A percentile compares a stretch with the other conserved stretches of the same genome.
These are phyloP conservation scores for Fusarium sp. DNA, from an alignment of 2,329 filamentous ascomycete species.

Conservation along the genomic window DNA sequence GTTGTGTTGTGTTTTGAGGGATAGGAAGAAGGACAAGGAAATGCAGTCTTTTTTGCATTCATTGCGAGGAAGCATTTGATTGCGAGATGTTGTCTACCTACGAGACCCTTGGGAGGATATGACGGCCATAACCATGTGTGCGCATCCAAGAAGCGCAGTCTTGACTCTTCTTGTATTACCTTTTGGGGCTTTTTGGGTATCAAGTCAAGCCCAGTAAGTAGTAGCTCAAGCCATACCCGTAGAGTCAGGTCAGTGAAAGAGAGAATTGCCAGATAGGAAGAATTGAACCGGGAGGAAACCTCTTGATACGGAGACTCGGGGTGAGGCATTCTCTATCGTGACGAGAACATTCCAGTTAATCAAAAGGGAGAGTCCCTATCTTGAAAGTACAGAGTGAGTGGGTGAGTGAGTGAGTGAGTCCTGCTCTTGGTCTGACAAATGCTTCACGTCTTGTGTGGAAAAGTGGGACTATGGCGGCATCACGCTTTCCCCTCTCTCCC, in stretches of 20 bases:
- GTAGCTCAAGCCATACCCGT: conserved; percentile 5
- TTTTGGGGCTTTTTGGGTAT: background rate
- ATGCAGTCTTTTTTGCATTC: conserved; percentile 34
- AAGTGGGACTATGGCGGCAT: conserved; percentile 44
- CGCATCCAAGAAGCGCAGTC: background rate
- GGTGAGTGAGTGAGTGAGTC: background rate
- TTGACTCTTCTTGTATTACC: background rate
- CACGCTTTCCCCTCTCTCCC: conserved; percentile 31
- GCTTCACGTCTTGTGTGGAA: conserved; percentile 29
- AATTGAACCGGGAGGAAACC: conserved; percentile 18
- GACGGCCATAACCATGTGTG: background rate
- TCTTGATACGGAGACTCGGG: background rate
- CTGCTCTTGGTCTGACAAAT: conserved; percentile 21
- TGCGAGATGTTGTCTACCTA: conserved; percentile 10
- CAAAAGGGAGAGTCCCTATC: conserved; percentile 17
- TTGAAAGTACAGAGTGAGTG: background rate
- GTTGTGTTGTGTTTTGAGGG: conserved; percentile 34
- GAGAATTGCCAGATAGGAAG: background rate
- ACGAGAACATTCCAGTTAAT: conserved; percentile 30
- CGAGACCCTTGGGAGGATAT: conserved; percentile 3
- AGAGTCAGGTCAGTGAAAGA: background rate
- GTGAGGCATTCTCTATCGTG: conserved; percentile 13
- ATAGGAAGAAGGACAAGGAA: conserved; percentile 37
- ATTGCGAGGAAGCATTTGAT: conserved; percentile 13
- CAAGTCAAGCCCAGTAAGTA: background rate